Conservation (phyloP, 345 rosid species). For the Syzygium jambos region DNA sequence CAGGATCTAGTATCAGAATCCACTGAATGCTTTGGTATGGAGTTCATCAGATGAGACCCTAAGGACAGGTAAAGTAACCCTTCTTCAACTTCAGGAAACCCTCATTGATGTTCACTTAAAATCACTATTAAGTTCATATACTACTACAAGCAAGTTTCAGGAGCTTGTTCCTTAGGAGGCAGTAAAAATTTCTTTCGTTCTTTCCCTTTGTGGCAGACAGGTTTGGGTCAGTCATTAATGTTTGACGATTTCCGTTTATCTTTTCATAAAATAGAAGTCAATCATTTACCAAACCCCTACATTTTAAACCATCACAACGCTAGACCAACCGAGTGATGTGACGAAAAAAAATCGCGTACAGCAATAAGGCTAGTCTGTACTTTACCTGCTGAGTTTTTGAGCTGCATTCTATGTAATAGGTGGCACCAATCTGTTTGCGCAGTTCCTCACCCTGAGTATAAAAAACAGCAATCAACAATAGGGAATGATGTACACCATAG, state of each 20-base stretch:
- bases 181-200: background rate
- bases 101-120: background rate
- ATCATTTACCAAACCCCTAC: background rate
- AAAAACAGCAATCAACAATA: background rate
- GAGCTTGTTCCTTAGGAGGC: background rate
- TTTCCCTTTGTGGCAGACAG: background rate
- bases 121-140: background rate
- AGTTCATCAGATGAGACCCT: background rate
- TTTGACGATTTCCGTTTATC: background rate
- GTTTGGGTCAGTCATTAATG: background rate
- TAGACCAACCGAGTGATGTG: background rate
- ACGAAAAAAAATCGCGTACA: background rate
- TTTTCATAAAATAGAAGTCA: background rate
- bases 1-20: background rate
- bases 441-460: slow-evolving; percentile 85
- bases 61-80: background rate
- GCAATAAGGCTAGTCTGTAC: background rate
- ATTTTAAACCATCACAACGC: background rate
- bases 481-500: background rate
- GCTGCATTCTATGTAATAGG: slow-evolving; percentile 93
- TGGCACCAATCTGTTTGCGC: slow-evolving; percentile 85
- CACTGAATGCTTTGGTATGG: background rate
- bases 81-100: background rate
- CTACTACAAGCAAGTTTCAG: background rate
- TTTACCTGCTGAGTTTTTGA: slow-evolving; percentile 97